These are phyloP conservation scores for Trametes sp. DNA, from an alignment of 1,284 basidiomycete species.

Conservation along the genomic window DNA sequence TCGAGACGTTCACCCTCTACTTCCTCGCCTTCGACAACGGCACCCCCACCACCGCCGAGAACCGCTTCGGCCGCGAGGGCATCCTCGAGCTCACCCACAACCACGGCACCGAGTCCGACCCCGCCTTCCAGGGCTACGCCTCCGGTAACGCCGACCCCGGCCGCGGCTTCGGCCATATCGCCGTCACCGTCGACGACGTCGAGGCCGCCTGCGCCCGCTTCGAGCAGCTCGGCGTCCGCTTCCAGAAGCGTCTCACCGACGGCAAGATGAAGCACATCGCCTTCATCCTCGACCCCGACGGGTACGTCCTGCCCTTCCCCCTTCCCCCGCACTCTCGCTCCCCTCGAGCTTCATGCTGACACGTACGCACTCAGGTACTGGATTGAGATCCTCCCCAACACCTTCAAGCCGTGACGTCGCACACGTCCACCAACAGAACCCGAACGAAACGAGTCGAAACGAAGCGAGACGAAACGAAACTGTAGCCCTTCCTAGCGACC, in stretches of 20 bases:
- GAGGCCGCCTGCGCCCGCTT: constrained; percentile 87
- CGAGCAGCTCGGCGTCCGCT: constrained; percentile 82
- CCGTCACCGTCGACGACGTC: constrained; percentile 86
- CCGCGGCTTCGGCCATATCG: constrained; percentile 87
- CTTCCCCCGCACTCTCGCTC: not conserved
- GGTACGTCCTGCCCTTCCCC: constrained; percentile 18
- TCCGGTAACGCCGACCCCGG: constrained; percentile 88
- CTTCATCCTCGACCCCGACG: constrained; percentile 89
- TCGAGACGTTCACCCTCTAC: constrained; percentile 77
- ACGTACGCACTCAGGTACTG: constrained; percentile 29
- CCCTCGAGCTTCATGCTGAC: not conserved
- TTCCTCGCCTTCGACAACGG: constrained; percentile 82
- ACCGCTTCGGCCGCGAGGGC: constrained; percentile 69
- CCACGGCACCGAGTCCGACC: constrained; percentile 87
- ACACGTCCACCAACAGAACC: not conserved
- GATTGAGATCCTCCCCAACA: constrained; percentile 33
- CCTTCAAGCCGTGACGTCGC: constrained; percentile 10
- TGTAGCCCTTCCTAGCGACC: not conserved
- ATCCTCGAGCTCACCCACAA: constrained; percentile 91
- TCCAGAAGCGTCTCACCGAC: constrained; percentile 89
- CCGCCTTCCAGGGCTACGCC: constrained; percentile 81
- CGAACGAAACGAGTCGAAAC: not conserved
- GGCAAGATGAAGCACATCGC: constrained; percentile 89
- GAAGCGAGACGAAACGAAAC: not conserved
- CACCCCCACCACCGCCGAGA: constrained; percentile 53